Evolutionary conservation across 2,329 filamentous ascomycete genomes (phyloP).

Genomic region (Talaromyces sp.): DNA sequence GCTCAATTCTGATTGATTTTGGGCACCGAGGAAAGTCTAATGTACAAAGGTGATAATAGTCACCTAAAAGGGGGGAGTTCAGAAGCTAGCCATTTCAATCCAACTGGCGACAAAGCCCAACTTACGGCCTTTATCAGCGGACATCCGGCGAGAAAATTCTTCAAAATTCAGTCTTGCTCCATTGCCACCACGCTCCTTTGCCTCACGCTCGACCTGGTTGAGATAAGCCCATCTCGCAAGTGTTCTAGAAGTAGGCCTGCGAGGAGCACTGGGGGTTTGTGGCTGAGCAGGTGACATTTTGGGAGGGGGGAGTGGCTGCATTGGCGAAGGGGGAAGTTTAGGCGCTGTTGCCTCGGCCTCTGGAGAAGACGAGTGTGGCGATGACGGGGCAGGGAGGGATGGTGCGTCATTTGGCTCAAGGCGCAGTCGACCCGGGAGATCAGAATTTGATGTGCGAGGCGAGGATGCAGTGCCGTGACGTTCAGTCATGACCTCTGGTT

Average conservation of each 20-base stretch:
- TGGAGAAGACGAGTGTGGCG: constrained; percentile 32
- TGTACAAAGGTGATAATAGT: background rate
- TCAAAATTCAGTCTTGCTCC: constrained; percentile 71
- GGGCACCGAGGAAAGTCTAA: background rate
- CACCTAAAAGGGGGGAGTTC: background rate
- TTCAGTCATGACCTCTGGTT: constrained; percentile 6
- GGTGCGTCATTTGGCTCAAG: constrained; percentile 40
- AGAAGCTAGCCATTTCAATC: constrained; percentile 76
- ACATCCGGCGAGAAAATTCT: constrained; percentile 79
- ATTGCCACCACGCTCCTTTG: constrained; percentile 72
- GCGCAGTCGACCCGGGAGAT: constrained; percentile 39
- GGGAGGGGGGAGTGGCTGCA: constrained; percentile 35
- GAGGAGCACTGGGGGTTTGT: constrained; percentile 20
- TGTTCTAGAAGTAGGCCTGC: constrained; percentile 34
- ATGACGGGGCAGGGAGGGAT: constrained; percentile 36
- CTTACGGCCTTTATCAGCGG: constrained; percentile 66
- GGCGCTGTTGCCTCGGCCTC: constrained; percentile 39
- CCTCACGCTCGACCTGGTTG: constrained; percentile 68
- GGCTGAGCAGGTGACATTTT: constrained; percentile 19
- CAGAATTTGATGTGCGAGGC: constrained; percentile 20
- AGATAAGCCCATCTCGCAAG: constrained; percentile 55
- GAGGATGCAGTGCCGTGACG: constrained; percentile 7
- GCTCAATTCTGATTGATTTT: too few species aligned
- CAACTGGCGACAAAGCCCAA: constrained; percentile 84
- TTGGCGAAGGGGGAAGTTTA: constrained; percentile 37